phyloP scores from a whole-genome alignment of 2,329 filamentous ascomycete genomes.

The Pezizomycotina sp. region DNA sequence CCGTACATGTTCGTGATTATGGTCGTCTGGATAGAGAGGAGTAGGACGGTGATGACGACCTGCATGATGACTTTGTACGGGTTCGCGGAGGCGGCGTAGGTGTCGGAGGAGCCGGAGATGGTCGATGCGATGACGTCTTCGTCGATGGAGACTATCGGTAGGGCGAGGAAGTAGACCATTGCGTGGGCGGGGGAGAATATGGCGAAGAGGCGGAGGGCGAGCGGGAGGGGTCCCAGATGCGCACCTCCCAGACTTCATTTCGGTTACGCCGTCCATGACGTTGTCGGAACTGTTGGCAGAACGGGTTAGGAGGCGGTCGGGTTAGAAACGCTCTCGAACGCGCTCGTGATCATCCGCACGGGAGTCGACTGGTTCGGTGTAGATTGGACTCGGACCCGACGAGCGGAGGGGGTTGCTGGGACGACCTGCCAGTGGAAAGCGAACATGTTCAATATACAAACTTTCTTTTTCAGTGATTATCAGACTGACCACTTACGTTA shows the following conservation, averaged over 20 bases:
- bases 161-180: slow-evolving; percentile 73
- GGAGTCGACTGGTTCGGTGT: slow-evolving; percentile 65
- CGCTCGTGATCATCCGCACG: slow-evolving; percentile 52
- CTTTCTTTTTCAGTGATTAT: neutral
- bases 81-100: slow-evolving; percentile 65
- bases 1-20: slow-evolving; percentile 57
- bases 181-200: slow-evolving; percentile 87
- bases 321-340: slow-evolving; percentile 40
- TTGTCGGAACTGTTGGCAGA: too few species aligned
- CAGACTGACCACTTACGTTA: slow-evolving; percentile 33
- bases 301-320: slow-evolving; percentile 13
- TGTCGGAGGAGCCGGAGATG: slow-evolving; percentile 23
- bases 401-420: slow-evolving; percentile 68
- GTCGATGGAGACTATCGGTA: slow-evolving; percentile 44
- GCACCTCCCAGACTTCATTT: slow-evolving; percentile 79
- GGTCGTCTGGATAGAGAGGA: slow-evolving; percentile 63
- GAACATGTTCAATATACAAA: neutral
- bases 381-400: slow-evolving; percentile 74
- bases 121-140: slow-evolving; percentile 3
- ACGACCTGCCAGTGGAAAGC: slow-evolving; percentile 31
- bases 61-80: slow-evolving; percentile 56
- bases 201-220: slow-evolving; percentile 68
- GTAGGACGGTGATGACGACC: slow-evolving; percentile 54
- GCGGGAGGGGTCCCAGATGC: slow-evolving; percentile 85
- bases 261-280: slow-evolving; percentile 57